Base-by-base conservation (phyloP, 441 rosid species). In the Kokia cookei region DNA sequence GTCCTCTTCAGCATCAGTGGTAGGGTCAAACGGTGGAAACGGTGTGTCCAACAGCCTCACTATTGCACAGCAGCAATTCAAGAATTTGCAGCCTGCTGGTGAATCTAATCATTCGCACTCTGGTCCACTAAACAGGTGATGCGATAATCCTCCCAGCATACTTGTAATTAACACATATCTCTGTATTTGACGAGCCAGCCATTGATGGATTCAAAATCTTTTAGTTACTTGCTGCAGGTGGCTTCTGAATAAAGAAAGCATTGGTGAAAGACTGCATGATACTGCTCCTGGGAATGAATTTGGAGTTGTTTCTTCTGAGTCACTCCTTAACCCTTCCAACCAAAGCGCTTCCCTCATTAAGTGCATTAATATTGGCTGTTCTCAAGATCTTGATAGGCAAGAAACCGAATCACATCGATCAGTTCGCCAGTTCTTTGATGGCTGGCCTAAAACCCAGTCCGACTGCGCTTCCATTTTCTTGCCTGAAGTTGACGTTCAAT, bases 391-490 rank as follows among this genome's bases (percentile, higher is more conserved):
- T 3, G 37, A 73, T 32, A 70, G 72, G 66, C 82, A 71, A 45
- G 87, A 77, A 76, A 82, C 78, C 12, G 84, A 77, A 78, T 73
- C 86, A 5, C 85, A 82, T 12, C 78, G 73, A 29, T 80, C 88
- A 15, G 50, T 86, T 37, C 88, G 76, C 59, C 92, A 85, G 57
- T 88, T 90, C 79, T 86, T 86, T 79, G 87, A 90, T 10, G 85
- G 84, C 73, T 86, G 89, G 89, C 86, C 91, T 19, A 81, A 77
- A 80, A 77, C 42, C 62, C 84, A 80, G 55, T 66, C 87, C 5
- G 82, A 83, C 61, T 78, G 69, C 4, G 51, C 85, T 0, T 47
- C 79, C 24, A 75, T 80, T 42, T 79, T 88, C 2, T 85, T 91
- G 88, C 76, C 87, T 50, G 87, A 77, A 65, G 78, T 76, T 22